Base-by-base conservation (phyloP, 139 green algal species). In the Picochlorum sp. region DNA sequence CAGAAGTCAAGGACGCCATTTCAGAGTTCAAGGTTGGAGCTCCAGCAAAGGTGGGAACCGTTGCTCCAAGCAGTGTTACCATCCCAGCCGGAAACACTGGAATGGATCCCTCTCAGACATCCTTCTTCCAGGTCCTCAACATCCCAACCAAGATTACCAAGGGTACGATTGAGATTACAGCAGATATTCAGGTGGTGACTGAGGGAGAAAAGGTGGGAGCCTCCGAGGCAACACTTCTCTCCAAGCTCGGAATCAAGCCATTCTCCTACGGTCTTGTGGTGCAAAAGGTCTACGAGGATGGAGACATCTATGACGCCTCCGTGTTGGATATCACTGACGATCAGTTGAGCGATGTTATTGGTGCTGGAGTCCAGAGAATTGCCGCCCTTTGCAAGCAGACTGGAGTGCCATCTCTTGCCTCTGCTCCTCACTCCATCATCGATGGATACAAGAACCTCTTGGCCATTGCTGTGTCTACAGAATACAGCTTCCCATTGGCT, bases 121-220 rank as follows among this genome's bases (percentile, higher is more conserved):
- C 77, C 44, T 99, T 98, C 87, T 99, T 98, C 90, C 94, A 99
- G 83, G 82, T 88, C 52, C 85, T 99, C 28, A 97, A 95, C 81
- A 98, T 99, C 75, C 88, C 94, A 69, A 99, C 94, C 75, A 99
- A 99, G 94, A 99, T 99, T 73, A 98, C 96, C 72, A 97, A 94
- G 85, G 94, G 94, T 79, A 90, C 83, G 47, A 72, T 99, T 67
- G 94, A 99, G 70, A 98, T 99, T 62, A 78, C 94, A 54, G 70
- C 71, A 30, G 88, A 96, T 51, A 83, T 97, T 30, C 71, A 89
- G 57, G 76, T 97, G 64, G 83, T 98, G 68, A 91, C 86, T 73
- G 60, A 49, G 23, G 87, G 88, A 49, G 88, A 95, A 51, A 91
- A 91, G 68, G 91, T 95, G 28, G 88, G 89, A 62, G 79, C 84